A percentile compares a stretch with the other conserved stretches of the same genome.
Conservation (phyloP, 179 eudicot genomes). For the Silene coronaria region DNA sequence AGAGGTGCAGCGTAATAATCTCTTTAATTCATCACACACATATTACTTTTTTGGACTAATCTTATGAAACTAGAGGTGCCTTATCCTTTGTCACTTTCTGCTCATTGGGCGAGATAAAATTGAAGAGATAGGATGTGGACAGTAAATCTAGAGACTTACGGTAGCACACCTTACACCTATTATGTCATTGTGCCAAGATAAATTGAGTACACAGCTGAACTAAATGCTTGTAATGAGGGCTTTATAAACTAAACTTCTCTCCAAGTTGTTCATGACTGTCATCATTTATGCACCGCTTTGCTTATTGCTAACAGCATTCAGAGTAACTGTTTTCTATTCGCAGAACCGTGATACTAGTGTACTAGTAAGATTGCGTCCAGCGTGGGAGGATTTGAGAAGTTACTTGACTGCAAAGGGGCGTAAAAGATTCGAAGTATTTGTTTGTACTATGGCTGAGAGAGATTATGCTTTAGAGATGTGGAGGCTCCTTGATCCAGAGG, state of each 20-base stretch:
- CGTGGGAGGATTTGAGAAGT: constrained; percentile 92
- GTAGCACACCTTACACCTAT: background rate
- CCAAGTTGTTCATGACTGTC: constrained; percentile 4
- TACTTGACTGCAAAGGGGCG: constrained; percentile 80
- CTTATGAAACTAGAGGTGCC: too few relatives aligned
- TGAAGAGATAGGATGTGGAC: background rate
- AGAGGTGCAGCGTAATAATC: too few relatives aligned
- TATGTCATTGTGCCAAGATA: constrained; percentile 1
- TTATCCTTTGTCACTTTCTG: background rate
- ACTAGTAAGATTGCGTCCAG: constrained; percentile 87
- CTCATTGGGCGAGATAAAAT: background rate
- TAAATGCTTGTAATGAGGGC: background rate
- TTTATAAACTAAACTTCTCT: background rate
- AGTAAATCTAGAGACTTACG: background rate
- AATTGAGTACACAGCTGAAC: background rate
- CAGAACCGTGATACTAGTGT: constrained; percentile 97
- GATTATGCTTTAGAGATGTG: constrained; percentile 97
- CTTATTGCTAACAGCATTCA: background rate
- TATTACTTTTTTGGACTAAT: too few relatives aligned
- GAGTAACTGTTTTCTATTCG: constrained; percentile 9
- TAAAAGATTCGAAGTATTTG: constrained; percentile 89
- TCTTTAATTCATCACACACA: too few relatives aligned
- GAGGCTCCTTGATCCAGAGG: constrained; percentile 91
- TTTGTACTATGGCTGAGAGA: constrained; percentile 97
- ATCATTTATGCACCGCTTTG: constrained; percentile 2